These are phyloP conservation scores for Plasmodium cynomolgi DNA, from an alignment of 169 alveolate genomes.

Conservation along the genomic window DNA sequence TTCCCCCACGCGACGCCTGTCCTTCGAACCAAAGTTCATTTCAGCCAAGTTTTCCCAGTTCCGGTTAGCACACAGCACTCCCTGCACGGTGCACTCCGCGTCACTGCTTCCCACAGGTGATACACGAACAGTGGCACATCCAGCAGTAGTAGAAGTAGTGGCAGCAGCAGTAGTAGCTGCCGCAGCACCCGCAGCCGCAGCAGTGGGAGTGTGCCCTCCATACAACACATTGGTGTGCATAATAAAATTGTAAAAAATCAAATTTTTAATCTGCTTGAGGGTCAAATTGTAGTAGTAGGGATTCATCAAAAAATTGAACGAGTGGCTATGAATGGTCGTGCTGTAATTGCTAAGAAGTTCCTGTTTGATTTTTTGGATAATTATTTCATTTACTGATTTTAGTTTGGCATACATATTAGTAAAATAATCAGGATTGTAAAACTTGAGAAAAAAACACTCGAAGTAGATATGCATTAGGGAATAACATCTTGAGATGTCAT, in stretches of 20 bases:
- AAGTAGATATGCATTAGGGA: conserved; percentile 15
- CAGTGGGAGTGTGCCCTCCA: not conserved
- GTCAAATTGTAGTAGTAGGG: conserved; percentile 60
- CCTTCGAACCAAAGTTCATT: not conserved
- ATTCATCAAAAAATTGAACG: conserved; percentile 32
- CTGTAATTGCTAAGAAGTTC: conserved; percentile 10
- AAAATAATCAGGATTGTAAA: conserved; percentile 49
- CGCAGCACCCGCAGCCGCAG: not conserved
- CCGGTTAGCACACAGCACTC: not conserved
- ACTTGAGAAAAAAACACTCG: conserved; percentile 31
- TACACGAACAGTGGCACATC: not conserved
- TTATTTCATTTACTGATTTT: conserved; percentile 7
- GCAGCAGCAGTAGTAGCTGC: not conserved
- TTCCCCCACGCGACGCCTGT: not conserved
- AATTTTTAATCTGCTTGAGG: conserved; percentile 19
- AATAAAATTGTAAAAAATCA: conserved; percentile 27
- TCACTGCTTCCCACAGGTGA: not conserved
- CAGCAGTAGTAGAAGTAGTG: too few species aligned
- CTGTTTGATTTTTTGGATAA: conserved; percentile 19
- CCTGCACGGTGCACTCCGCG: not conserved
- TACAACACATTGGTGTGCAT: not conserved
- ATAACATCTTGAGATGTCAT: conserved; percentile 13
- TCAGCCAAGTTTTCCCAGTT: not conserved
- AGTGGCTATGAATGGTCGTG: conserved; percentile 9
- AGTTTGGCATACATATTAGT: conserved; percentile 17